Conservation (phyloP, 352 stramenopile genomes). For the Thalassiosira exigua region DNA sequence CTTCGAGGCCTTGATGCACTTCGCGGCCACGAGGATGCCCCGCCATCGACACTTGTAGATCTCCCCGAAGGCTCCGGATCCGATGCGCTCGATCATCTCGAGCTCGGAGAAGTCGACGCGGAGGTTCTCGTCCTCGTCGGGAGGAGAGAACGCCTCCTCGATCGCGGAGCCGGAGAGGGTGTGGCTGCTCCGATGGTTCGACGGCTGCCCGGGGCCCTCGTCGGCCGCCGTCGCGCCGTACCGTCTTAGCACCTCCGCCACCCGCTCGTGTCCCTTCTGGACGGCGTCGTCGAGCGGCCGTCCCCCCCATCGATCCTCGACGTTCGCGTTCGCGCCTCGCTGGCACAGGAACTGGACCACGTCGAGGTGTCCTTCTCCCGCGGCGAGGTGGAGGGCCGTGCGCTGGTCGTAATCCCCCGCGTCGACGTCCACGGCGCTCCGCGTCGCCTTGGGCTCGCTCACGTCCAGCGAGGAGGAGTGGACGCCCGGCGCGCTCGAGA, state of each 20-base stretch:
- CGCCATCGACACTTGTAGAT: slow-evolving; percentile 96
- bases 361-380: slow-evolving; percentile 71
- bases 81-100: slow-evolving; percentile 83
- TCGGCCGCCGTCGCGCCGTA: slow-evolving; percentile 48
- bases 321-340: slow-evolving; percentile 67
- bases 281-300: slow-evolving; percentile 74
- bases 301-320: slow-evolving; percentile 70
- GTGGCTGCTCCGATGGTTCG: too few relatives aligned
- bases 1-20: slow-evolving; percentile 84
- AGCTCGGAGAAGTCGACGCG: slow-evolving; percentile 77
- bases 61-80: slow-evolving; percentile 85
- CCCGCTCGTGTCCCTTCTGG: slow-evolving; percentile 29
- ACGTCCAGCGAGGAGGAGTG: too few relatives aligned
- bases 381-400: slow-evolving; percentile 83
- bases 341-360: slow-evolving; percentile 75
- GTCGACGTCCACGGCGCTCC: slow-evolving; percentile 65
- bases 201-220: not conserved
- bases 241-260: slow-evolving; percentile 52
- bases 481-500: too few relatives aligned
- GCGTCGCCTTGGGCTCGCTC: too few relatives aligned
- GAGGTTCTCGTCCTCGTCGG: slow-evolving; percentile 63
- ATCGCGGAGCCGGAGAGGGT: too few relatives aligned
- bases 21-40: slow-evolving; percentile 94
- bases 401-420: slow-evolving; percentile 84
- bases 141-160: too few relatives aligned